A percentile compares a stretch with the other conserved stretches of the same genome.
Evolutionary conservation across 2,329 filamentous ascomycete species (phyloP).

Genomic region (Sporothrix euskadiensis): DNA sequence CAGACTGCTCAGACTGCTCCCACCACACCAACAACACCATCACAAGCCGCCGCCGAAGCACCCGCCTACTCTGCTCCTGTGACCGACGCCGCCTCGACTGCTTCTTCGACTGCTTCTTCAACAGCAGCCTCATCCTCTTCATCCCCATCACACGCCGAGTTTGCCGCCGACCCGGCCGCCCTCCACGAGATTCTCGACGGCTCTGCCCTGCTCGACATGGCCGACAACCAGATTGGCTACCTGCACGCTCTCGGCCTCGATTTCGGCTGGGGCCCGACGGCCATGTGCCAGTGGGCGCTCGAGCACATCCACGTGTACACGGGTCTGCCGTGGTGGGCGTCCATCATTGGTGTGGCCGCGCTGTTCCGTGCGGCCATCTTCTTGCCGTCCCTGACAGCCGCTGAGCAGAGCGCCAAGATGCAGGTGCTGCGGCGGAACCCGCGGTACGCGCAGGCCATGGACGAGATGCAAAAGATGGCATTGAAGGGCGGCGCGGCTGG

Average conservation of each 20-base stretch:
- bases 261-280: conserved; percentile 79
- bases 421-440: conserved; percentile 46
- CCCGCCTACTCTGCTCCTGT: conserved; percentile 33
- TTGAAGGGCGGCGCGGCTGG: conserved; percentile 46
- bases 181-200: conserved; percentile 39
- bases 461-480: conserved; percentile 43
- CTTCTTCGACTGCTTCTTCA: conserved; percentile 32
- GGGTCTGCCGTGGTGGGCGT: conserved; percentile 79
- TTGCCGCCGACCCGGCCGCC: conserved; percentile 25
- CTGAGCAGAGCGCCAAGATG: conserved; percentile 64
- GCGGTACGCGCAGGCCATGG: conserved; percentile 53
- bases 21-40: conserved; percentile 27
- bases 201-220: conserved; percentile 57
- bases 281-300: conserved; percentile 70
- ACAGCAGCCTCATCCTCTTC: conserved; percentile 32
- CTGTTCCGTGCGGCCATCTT: conserved; percentile 65
- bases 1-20: background rate
- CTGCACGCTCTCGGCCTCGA: conserved; percentile 80
- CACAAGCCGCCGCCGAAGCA: conserved; percentile 10
- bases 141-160: conserved; percentile 31
- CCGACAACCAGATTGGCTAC: conserved; percentile 75
- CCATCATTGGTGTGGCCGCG: conserved; percentile 67
- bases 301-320: conserved; percentile 79
- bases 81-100: conserved; percentile 24
- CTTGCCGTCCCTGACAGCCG: conserved; percentile 62